Conservation (phyloP, 2,329 filamentous ascomycete species). For the Drechslerella coelobrocha region DNA sequence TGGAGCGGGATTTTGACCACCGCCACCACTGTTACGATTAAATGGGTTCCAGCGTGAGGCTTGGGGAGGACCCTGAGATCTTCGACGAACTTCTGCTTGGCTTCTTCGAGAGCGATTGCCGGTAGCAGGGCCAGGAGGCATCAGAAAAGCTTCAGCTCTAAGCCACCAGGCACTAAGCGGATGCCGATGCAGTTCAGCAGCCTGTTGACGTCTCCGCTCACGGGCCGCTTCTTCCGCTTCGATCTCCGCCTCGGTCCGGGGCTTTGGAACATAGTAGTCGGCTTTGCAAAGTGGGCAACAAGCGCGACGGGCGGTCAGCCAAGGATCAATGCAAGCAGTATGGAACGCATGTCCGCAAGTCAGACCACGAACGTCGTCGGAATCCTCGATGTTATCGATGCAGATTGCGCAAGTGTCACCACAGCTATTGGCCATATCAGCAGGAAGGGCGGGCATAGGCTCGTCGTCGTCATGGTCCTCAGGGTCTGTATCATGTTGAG, state of each 20-base stretch:
- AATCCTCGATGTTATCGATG: slow-evolving; percentile 89
- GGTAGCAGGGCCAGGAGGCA: slow-evolving; percentile 19
- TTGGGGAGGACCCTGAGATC: slow-evolving; percentile 18
- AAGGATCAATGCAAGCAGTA: slow-evolving; percentile 91
- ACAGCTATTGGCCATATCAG: slow-evolving; percentile 78
- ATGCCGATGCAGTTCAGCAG: slow-evolving; percentile 42
- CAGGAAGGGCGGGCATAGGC: slow-evolving; percentile 80
- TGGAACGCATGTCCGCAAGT: slow-evolving; percentile 99
- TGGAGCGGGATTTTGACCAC: background rate
- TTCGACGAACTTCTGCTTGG: slow-evolving; percentile 4
- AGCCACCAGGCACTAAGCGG: slow-evolving; percentile 39
- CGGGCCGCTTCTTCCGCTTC: slow-evolving; percentile 48
- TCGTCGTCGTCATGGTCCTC: slow-evolving; percentile 76
- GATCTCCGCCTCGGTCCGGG: slow-evolving; percentile 68
- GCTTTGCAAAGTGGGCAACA: slow-evolving; percentile 98
- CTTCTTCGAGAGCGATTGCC: slow-evolving; percentile 22
- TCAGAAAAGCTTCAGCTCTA: slow-evolving; percentile 41
- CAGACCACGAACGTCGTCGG: slow-evolving; percentile 91
- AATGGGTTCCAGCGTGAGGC: slow-evolving; percentile 41
- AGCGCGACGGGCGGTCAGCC: slow-evolving; percentile 90
- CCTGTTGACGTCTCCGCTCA: slow-evolving; percentile 41
- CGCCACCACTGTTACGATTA: slow-evolving; percentile 6
- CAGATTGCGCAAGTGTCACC: slow-evolving; percentile 97
- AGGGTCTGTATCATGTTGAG: slow-evolving; percentile 59
- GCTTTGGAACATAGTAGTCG: slow-evolving; percentile 95